A percentile compares a stretch with the other conserved stretches of the same genome.
Evolutionary conservation across 495 filamentous ascomycete genomes (phyloP).

Genomic region (Xylaria palmicola): DNA sequence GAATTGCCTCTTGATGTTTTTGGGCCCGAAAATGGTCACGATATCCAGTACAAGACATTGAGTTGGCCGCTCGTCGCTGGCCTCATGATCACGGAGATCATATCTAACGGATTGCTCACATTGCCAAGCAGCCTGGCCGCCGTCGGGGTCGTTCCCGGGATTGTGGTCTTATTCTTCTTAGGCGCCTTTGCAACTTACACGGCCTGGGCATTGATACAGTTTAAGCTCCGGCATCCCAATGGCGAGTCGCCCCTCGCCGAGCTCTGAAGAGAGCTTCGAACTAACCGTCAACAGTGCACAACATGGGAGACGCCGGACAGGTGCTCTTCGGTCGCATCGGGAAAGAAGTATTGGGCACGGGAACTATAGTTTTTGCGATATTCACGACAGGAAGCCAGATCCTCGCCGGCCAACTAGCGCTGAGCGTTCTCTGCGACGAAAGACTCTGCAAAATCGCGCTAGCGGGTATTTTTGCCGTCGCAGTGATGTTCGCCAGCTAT

Average conservation of each 20-base stretch:
- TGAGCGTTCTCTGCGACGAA: slow-evolving; percentile 60
- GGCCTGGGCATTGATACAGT: slow-evolving; percentile 65
- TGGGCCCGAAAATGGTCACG: slow-evolving; percentile 29
- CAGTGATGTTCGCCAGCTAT: slow-evolving; percentile 54
- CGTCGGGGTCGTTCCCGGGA: slow-evolving; percentile 57
- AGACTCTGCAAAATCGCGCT: slow-evolving; percentile 61
- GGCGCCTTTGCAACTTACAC: slow-evolving; percentile 66
- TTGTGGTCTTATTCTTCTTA: slow-evolving; percentile 40
- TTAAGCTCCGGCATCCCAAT: slow-evolving; percentile 54
- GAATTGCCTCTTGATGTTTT: slow-evolving; percentile 24
- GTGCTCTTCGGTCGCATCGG: slow-evolving; percentile 58
- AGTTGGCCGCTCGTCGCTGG: slow-evolving; percentile 54
- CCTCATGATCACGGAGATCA: slow-evolving; percentile 63
- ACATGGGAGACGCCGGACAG: slow-evolving; percentile 62
- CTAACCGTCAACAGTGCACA: slow-evolving; percentile 44
- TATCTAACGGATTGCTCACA: slow-evolving; percentile 61
- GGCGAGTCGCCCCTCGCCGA: slow-evolving; percentile 7
- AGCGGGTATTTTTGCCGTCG: slow-evolving; percentile 52
- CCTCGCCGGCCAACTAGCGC: slow-evolving; percentile 60
- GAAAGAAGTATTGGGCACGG: slow-evolving; percentile 56
- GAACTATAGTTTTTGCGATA: slow-evolving; percentile 61
- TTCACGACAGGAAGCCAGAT: slow-evolving; percentile 71
- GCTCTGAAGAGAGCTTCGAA: slow-evolving; percentile 29
- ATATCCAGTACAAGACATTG: slow-evolving; percentile 60
- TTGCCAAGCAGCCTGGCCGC: slow-evolving; percentile 54